A percentile compares a stretch with the other conserved stretches of the same genome.
phyloP scores from a whole-genome alignment of 441 rosid genomes.

The Gossypium davidsonii region DNA sequence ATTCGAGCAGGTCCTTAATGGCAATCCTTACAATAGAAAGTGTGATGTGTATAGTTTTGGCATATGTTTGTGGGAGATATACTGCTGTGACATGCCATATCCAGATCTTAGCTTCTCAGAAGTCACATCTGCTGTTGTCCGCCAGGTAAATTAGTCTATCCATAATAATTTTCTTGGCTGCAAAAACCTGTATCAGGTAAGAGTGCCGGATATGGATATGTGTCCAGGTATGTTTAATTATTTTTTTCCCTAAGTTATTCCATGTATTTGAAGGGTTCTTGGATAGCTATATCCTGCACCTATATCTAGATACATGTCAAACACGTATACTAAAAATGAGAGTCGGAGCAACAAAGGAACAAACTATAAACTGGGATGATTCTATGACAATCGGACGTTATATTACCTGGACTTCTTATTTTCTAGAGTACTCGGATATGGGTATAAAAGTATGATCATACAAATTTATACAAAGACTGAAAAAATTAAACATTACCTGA shows the following conservation, averaged over 20 bases:
- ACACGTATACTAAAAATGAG: not conserved
- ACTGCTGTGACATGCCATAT: conserved; percentile 81
- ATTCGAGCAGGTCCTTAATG: conserved; percentile 49
- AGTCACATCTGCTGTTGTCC: conserved; percentile 70
- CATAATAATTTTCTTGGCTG: not conserved
- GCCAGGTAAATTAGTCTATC: conserved; percentile 39
- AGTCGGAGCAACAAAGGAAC: not conserved
- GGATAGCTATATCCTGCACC: not conserved
- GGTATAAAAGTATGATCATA: not conserved
- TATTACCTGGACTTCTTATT: not conserved
- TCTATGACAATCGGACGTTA: not conserved
- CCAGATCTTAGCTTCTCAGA: conserved; percentile 79
- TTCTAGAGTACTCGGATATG: not conserved
- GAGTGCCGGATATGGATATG: not conserved
- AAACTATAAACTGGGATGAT: conserved; percentile 2
- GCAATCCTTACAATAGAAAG: conserved; percentile 59
- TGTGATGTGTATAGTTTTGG: conserved; percentile 76
- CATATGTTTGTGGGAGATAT: conserved; percentile 74
- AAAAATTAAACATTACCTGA: not conserved
- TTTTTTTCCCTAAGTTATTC: not conserved
- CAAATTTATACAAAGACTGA: not conserved
- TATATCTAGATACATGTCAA: not conserved
- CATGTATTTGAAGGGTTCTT: not conserved
- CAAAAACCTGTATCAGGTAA: not conserved
- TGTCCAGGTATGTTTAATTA: not conserved